A percentile compares a stretch with the other conserved stretches of the same genome.
Conservation (phyloP, 1,139 yeast species). For the Lodderomyces theae region DNA sequence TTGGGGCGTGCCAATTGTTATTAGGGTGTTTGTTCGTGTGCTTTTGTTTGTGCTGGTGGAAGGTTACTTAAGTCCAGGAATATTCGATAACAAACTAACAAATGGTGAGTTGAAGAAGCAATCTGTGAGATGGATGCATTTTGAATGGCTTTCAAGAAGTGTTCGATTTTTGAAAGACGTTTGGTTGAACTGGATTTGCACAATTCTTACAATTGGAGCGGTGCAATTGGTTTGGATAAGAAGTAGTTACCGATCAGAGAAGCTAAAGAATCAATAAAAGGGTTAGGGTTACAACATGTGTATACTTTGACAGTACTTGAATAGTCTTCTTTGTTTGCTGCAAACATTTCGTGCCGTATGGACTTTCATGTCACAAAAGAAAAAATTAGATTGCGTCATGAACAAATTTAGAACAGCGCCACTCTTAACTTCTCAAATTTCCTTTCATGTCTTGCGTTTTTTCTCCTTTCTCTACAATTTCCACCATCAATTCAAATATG, state of each 20-base stretch:
- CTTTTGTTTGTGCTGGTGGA: background rate
- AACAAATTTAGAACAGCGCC: background rate
- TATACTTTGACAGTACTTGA: no score
- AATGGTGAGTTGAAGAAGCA: background rate
- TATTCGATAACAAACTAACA: background rate
- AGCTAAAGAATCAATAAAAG: background rate
- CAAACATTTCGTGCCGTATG: background rate
- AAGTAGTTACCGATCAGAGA: slow-evolving; percentile 22
- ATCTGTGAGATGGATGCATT: background rate
- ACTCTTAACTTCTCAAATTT: background rate
- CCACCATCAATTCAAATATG: background rate
- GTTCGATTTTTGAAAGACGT: background rate
- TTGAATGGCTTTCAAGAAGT: background rate
- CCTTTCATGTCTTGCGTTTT: background rate
- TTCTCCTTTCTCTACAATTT: background rate
- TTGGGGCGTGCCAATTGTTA: slow-evolving; percentile 25
- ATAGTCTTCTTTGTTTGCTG: no score
- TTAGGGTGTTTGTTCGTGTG: slow-evolving; percentile 10
- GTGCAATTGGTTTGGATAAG: slow-evolving; percentile 36
- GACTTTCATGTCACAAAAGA: background rate
- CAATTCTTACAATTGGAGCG: slow-evolving; percentile 19
- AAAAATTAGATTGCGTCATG: background rate
- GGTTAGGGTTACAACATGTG: no score
- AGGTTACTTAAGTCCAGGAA: background rate
- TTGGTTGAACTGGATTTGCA: slow-evolving; percentile 17